Percentiles rank a stretch among this genome's conserved stretches.
These are phyloP conservation scores for Penicillium griseofulvum DNA, from an alignment of 2,329 filamentous ascomycete genomes.

Conservation along the genomic window DNA sequence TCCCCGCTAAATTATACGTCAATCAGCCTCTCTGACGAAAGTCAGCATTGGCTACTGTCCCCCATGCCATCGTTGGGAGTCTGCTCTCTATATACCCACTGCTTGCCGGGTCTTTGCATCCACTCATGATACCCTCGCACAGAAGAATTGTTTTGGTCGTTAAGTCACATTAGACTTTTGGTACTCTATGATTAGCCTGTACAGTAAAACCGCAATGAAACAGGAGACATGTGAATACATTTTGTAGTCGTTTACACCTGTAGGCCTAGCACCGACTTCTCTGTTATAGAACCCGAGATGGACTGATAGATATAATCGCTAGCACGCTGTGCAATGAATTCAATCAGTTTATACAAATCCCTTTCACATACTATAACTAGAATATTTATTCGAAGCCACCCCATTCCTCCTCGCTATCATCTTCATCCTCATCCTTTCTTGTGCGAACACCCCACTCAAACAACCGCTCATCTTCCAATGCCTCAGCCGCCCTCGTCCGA, in stretches of 20 bases:
- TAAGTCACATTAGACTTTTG: conserved; percentile 6
- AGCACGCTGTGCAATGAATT: conserved; percentile 14
- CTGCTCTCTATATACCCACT: conserved; percentile 9
- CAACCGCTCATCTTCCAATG: conserved; percentile 71
- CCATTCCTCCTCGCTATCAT: conserved; percentile 59
- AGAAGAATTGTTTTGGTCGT: conserved; percentile 21
- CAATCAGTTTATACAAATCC: conserved; percentile 7
- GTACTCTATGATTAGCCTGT: conserved; percentile 10
- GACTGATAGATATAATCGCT: conserved; percentile 4
- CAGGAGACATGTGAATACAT: conserved; percentile 11
- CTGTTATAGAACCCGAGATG: background rate
- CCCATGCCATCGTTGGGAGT: background rate
- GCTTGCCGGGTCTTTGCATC: conserved; percentile 21
- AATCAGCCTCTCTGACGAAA: background rate
- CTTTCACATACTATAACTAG: background rate
- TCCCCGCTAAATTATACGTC: conserved; percentile 21
- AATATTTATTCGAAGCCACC: conserved; percentile 57
- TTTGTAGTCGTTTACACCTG: background rate
- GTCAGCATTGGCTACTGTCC: conserved; percentile 3
- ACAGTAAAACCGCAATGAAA: conserved; percentile 8
- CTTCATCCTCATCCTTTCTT: conserved; percentile 42
- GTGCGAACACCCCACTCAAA: conserved; percentile 55
- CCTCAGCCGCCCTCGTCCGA: conserved; percentile 66
- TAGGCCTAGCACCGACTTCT: background rate
- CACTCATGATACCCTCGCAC: conserved; percentile 35